Conservation (phyloP, 495 filamentous ascomycete species). For the Cryomyces minteri region DNA sequence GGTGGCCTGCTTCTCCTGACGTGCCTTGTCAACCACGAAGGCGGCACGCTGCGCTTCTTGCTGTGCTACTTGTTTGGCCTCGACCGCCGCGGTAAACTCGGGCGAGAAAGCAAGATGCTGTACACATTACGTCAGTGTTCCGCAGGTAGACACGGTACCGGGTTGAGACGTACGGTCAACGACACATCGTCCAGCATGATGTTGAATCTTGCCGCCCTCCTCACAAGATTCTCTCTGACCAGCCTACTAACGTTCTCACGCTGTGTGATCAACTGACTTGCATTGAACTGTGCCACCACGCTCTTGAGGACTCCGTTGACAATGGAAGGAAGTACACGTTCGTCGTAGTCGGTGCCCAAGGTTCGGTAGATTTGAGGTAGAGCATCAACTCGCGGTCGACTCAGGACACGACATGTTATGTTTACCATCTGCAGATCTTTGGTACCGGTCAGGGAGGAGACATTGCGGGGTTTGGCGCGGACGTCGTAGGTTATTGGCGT, state of each 20-base stretch:
- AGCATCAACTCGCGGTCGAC: conserved; percentile 67
- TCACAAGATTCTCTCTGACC: conserved; percentile 81
- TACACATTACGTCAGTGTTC: conserved; percentile 6
- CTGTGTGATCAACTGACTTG: conserved; percentile 94
- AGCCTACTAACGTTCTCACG: conserved; percentile 86
- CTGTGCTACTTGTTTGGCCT: conserved; percentile 97
- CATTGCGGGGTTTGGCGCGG: conserved; percentile 89
- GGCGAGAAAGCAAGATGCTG: conserved; percentile 98
- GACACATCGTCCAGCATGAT: conserved; percentile 96
- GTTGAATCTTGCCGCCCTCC: conserved; percentile 87
- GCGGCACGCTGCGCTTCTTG: conserved; percentile 96
- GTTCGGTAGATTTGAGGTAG: conserved; percentile 95
- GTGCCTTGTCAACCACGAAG: conserved; percentile 95
- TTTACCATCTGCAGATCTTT: conserved; percentile 99
- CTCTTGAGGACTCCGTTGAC: conserved; percentile 98
- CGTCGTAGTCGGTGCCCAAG: conserved; percentile 88
- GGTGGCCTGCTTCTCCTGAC: conserved; percentile 98
- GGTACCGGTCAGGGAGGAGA: conserved; percentile 91
- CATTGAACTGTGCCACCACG: conserved; percentile 97
- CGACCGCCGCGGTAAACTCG: conserved; percentile 95
- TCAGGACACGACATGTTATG: conserved; percentile 99
- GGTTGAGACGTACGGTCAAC: conserved; percentile 50
- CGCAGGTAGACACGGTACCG: not conserved
- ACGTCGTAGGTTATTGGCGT: conserved; percentile 95
- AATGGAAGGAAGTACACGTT: conserved; percentile 89